Conservation (phyloP, 306 rosid species). For the Cicer judaicum region DNA sequence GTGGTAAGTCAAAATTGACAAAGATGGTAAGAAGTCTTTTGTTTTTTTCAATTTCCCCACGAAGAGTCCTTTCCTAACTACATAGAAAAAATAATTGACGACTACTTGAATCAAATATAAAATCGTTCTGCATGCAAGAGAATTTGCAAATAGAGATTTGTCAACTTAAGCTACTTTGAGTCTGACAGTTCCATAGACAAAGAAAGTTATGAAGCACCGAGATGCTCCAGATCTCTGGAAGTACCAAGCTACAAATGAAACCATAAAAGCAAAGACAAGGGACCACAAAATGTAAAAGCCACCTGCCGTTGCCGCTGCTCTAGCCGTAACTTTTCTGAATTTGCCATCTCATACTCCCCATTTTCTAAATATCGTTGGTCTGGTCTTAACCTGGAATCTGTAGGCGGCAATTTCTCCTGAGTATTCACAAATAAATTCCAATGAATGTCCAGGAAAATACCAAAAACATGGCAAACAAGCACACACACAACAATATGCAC, state of each 20-base stretch:
- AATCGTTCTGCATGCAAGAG: neutral
- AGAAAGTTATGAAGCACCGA: conserved; percentile 10
- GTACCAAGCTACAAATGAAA: conserved; percentile 14
- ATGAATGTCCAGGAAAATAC: conserved; percentile 31
- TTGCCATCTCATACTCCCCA: conserved; percentile 98
- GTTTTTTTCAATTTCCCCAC: neutral
- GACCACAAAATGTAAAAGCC: conserved; percentile 34
- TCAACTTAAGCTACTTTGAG: conserved; percentile 11
- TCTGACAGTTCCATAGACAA: conserved; percentile 22
- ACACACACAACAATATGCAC: conserved; percentile 6
- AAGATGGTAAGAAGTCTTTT: neutral
- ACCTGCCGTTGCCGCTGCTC: conserved; percentile 99
- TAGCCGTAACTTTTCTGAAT: conserved; percentile 84
- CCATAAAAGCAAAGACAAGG: conserved; percentile 7
- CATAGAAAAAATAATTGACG: neutral
- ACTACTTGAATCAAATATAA: conserved; percentile 3
- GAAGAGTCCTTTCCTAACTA: conserved; percentile 6
- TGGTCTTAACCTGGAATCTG: conserved; percentile 98
- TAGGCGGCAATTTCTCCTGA: conserved; percentile 96
- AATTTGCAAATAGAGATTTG: neutral
- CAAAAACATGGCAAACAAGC: conserved; percentile 4
- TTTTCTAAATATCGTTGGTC: conserved; percentile 97
- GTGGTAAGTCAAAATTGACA: conserved; percentile 8
- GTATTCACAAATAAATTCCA: conserved; percentile 28
- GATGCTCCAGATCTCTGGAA: neutral